phyloP scores from a whole-genome alignment of 371 early-diverging fungal species.

The Synchytrium microbalum region DNA sequence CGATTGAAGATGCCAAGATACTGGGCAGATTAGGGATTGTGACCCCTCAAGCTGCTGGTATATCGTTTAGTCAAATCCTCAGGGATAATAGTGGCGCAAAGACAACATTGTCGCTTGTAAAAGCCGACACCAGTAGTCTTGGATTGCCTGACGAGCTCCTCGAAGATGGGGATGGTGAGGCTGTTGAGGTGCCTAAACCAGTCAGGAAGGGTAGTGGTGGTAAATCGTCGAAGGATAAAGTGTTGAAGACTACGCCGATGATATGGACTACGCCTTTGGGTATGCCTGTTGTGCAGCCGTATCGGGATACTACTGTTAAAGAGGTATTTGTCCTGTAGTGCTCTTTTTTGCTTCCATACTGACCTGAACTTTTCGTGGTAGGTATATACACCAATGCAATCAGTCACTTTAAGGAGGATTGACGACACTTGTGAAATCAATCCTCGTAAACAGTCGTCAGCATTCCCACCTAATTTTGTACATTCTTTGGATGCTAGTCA shows the following conservation, averaged over 20 bases:
- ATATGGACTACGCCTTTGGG: slow-evolving; percentile 97
- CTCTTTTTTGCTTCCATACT: neutral
- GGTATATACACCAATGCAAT: slow-evolving; percentile 66
- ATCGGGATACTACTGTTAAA: slow-evolving; percentile 63
- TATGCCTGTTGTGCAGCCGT: slow-evolving; percentile 93
- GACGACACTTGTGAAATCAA: slow-evolving; percentile 73
- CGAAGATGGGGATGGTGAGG: slow-evolving; percentile 4
- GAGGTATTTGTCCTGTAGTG: slow-evolving; percentile 21
- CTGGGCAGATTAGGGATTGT: slow-evolving; percentile 27
- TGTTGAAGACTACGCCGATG: slow-evolving; percentile 49
- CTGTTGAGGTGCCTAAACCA: neutral
- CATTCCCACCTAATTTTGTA: slow-evolving; percentile 98
- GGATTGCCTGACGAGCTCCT: neutral
- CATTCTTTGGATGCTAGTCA: slow-evolving; percentile 97
- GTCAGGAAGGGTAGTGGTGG: neutral
- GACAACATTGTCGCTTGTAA: neutral
- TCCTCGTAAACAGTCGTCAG: slow-evolving; percentile 83
- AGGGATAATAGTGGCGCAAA: neutral
- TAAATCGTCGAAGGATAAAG: neutral
- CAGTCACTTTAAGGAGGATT: slow-evolving; percentile 64
- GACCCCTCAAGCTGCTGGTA: slow-evolving; percentile 17
- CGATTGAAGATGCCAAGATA: slow-evolving; percentile 24
- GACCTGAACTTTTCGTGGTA: slow-evolving; percentile 4
- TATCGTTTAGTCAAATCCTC: neutral
- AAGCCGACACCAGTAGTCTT: neutral